A percentile compares a stretch with the other conserved stretches of the same genome.
These are phyloP conservation scores for Ustulina deusta DNA, from an alignment of 2,329 filamentous ascomycete species.

Conservation along the genomic window DNA sequence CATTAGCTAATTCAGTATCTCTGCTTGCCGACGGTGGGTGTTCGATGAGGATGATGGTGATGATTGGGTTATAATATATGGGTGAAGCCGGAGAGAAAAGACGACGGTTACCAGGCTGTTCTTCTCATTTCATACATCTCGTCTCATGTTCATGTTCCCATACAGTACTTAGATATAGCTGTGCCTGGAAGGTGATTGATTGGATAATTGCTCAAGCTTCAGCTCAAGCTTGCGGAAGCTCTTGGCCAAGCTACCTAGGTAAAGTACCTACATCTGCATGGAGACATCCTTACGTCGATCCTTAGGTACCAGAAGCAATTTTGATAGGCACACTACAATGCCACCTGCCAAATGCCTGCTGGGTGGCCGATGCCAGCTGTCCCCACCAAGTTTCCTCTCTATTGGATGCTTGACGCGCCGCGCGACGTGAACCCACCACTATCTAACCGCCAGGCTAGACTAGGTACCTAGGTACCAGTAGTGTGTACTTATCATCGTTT, in stretches of 20 bases:
- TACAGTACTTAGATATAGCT: not conserved
- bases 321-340: not conserved
- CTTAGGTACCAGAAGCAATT: not conserved
- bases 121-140: no score
- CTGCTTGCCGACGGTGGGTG: not conserved
- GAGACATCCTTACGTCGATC: not conserved
- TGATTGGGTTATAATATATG: not conserved
- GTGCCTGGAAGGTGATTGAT: not conserved
- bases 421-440: slow-evolving; percentile 43
- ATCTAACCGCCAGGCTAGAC: no score
- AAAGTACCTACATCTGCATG: not conserved
- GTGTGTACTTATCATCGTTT: no score
- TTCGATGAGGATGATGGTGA: not conserved
- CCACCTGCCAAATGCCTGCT: not conserved
- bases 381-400: slow-evolving; percentile 1
- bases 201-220: not conserved
- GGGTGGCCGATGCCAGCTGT: slow-evolving; percentile 23
- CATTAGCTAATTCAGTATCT: not conserved
- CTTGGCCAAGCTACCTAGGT: not conserved
- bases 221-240: not conserved
- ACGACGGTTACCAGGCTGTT: not conserved
- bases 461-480: not conserved
- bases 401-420: slow-evolving; percentile 43
- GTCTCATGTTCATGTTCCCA: no score
- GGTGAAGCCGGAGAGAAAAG: not conserved